Base-by-base conservation (phyloP, 1,284 basidiomycete genomes). In the Pyrrhoderma lamaoense region DNA sequence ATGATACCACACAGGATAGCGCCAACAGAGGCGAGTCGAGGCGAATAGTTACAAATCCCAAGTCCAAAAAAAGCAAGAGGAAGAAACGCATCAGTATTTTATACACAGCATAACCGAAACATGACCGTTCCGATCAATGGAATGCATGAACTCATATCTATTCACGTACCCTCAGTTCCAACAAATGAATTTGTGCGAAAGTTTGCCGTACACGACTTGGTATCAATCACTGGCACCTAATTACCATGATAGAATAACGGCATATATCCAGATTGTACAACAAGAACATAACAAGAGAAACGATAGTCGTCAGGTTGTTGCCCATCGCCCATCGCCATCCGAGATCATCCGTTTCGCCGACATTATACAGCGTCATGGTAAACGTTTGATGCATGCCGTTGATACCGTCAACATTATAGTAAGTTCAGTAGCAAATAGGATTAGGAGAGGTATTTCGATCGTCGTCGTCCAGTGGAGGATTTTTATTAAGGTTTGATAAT, bases 141-240 rank as follows among this genome's bases (percentile, higher is more conserved):
- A 23, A 11, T 37, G 37, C 11, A 31, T 16, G 35, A 35, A 23
- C 22, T 25, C 34, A 49, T 31, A 25, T 13, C 16, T 44, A 36
- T 31, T 31, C 58, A 65, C 75, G 67, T 60, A 90, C 91, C 91
- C 77, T 98, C 95, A 34, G 95, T 99, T 36, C 95, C 95, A 58
- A 99, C 95, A 69, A 98, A 98, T 46, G 94, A 98, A 70, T 99
- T 98, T 34, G 96, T 97, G 63, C 96, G 80, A 72, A 99, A 94
- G 70, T 98, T 92, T 42, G 89, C 93, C 53, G 95, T 97, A 71
- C 96, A 99, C 45, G 89, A 90, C 71, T 93, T 87, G 7, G 96
- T 99, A 71, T 99, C 95, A 60, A 99, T 86, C 61, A 96, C 72
- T 39, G 91, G 93, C 45, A 88, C 74, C 87, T 89, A 62, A 45